Conservation (phyloP, 2,329 filamentous ascomycete genomes). For the Dothistroma septosporum region DNA sequence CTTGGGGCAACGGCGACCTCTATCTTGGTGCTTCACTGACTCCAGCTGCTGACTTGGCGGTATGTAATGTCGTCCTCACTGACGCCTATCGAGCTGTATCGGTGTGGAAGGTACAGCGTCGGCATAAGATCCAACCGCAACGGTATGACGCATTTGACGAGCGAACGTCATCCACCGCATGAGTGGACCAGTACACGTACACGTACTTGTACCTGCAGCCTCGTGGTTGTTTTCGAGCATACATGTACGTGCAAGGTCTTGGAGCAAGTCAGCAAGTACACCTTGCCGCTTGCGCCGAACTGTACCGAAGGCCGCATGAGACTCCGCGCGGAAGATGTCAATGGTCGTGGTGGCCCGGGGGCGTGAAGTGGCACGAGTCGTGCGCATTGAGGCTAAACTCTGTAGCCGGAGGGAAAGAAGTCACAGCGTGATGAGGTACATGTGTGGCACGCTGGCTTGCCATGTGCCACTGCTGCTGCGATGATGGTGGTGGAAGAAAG, state of each 20-base stretch:
- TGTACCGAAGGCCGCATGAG: conserved; percentile 4
- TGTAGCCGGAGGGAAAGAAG: background rate
- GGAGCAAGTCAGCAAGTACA: background rate
- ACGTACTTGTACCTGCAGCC: too few relatives aligned
- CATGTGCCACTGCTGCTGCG: conserved; percentile 8
- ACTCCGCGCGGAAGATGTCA: conserved; percentile 4
- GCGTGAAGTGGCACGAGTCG: conserved; percentile 1
- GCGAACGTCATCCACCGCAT: background rate
- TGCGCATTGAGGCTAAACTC: conserved; percentile 15
- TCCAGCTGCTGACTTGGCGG: too few relatives aligned
- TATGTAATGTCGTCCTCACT: background rate
- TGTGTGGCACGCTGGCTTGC: conserved; percentile 4
- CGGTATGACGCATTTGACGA: background rate
- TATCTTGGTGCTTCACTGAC: background rate
- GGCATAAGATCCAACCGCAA: conserved; percentile 1
- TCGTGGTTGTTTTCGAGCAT: conserved; percentile 7
- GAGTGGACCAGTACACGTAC: background rate
- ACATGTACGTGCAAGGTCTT: background rate
- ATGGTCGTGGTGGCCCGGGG: conserved; percentile 2
- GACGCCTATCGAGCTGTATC: background rate
- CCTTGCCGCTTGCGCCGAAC: background rate
- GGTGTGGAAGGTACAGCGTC: background rate
- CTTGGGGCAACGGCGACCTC: background rate
- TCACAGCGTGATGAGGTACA: too few relatives aligned
- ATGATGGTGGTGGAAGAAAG: background rate